phyloP scores from a whole-genome alignment of 208 protist species.

The Leishmania major region DNA sequence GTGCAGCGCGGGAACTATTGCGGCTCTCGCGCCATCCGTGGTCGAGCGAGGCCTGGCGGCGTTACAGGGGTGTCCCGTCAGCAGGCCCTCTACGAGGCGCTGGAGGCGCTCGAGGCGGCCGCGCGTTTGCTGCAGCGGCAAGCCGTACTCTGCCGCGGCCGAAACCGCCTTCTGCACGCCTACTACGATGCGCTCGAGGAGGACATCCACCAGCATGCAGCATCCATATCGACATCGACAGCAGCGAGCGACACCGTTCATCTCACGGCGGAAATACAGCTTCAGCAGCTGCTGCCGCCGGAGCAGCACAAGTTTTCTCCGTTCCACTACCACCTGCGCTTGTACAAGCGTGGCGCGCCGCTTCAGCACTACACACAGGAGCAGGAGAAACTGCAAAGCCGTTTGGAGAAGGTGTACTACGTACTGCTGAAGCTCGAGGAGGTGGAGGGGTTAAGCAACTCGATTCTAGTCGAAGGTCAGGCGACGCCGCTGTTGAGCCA shows the following conservation, averaged over 20 bases:
- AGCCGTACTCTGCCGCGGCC: constrained; percentile 23
- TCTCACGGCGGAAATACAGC: background rate
- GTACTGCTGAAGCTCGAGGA: constrained; percentile 55
- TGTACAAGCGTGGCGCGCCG: constrained; percentile 39
- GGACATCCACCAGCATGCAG: constrained; percentile 31
- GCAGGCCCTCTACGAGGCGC: constrained; percentile 37
- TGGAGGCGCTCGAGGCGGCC: constrained; percentile 41
- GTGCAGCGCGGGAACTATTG: background rate
- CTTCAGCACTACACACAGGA: constrained; percentile 46
- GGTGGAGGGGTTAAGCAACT: constrained; percentile 43
- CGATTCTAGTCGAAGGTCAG: constrained; percentile 22
- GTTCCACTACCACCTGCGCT: constrained; percentile 55
- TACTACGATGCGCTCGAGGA: constrained; percentile 77
- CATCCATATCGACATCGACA: background rate
- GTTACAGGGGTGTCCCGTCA: constrained; percentile 18
- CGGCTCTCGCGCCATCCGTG: background rate
- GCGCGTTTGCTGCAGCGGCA: constrained; percentile 42
- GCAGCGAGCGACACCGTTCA: background rate
- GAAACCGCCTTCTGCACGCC: constrained; percentile 42
- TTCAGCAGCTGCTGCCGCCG: constrained; percentile 5
- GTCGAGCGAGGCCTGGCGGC: background rate
- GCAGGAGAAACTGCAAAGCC: constrained; percentile 31
- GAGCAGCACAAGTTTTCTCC: constrained; percentile 22
- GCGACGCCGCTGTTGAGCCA: background rate
- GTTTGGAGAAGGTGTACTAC: constrained; percentile 55